Evolutionary conservation across 306 rosid species (phyloP).

Genomic region (Citrullus colocynthis): DNA sequence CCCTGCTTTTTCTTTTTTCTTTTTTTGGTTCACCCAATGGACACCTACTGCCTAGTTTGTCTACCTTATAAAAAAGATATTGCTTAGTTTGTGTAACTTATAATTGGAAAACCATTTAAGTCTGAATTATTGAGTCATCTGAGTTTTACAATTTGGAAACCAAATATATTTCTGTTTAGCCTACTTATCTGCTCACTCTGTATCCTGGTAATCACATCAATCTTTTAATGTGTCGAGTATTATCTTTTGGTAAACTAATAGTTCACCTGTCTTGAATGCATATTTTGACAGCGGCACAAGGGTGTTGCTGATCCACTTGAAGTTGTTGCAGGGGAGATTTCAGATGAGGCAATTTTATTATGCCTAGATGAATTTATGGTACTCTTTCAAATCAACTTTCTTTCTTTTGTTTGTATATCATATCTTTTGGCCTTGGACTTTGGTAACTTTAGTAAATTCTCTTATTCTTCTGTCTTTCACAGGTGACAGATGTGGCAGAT

Average conservation of each 20-base stretch:
- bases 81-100: background rate
- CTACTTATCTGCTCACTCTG: background rate
- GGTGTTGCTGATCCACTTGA: constrained; percentile 96
- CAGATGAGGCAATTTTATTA: constrained; percentile 76
- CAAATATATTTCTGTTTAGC: background rate
- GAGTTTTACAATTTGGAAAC: background rate
- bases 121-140: background rate
- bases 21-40: background rate
- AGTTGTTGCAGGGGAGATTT: constrained; percentile 76
- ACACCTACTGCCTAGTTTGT: background rate
- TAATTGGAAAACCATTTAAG: background rate
- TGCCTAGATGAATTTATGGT: constrained; percentile 99
- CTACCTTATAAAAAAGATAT: background rate
- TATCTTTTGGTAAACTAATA: background rate
- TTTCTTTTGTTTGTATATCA: constrained; percentile 2
- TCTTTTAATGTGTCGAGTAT: background rate
- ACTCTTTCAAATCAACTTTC: background rate
- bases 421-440: constrained; percentile 8
- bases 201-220: background rate
- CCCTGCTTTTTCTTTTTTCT: background rate
- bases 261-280: constrained; percentile 10
- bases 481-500: constrained; percentile 99
- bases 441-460: constrained; percentile 10
- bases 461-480: constrained; percentile 9
- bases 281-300: constrained; percentile 59